Percentiles rank a stretch among this genome's conserved stretches.
These are phyloP conservation scores for Umbelopsis sp. DNA, from an alignment of 192 early-diverging fungal genomes.

Conservation along the genomic window DNA sequence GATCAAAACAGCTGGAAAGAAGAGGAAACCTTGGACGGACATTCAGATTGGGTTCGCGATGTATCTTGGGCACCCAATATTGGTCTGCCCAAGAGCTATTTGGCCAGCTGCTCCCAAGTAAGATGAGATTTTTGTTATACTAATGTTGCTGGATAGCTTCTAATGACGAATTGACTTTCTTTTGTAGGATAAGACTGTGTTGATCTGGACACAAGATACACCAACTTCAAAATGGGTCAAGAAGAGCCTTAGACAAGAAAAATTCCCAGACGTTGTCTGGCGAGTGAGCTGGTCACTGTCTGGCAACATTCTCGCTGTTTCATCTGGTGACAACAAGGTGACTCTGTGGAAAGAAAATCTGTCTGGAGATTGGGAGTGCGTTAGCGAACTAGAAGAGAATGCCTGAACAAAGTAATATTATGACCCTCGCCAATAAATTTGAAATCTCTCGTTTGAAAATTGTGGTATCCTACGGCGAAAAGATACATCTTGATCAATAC, in stretches of 20 bases:
- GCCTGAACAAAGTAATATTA: conserved; percentile 28
- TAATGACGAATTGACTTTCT: background rate
- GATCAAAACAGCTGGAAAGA: conserved; percentile 82
- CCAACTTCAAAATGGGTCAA: conserved; percentile 73
- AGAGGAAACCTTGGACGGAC: conserved; percentile 81
- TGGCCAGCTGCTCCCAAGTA: conserved; percentile 93
- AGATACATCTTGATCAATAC: no score
- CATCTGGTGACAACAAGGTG: conserved; percentile 95
- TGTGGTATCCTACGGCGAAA: no score
- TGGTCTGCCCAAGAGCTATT: conserved; percentile 84
- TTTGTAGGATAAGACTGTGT: conserved; percentile 85
- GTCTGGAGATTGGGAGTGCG: conserved; percentile 87
- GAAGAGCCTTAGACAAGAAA: conserved; percentile 67
- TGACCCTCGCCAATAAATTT: conserved; percentile 16
- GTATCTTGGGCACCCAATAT: conserved; percentile 96
- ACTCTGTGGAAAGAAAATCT: conserved; percentile 96
- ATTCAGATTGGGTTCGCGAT: conserved; percentile 98
- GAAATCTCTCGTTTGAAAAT: background rate
- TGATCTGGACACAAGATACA: conserved; percentile 93
- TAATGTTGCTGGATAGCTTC: background rate
- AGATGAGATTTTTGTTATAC: background rate
- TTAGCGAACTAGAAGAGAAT: conserved; percentile 73
- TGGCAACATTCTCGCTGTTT: conserved; percentile 95
- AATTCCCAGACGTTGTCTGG: conserved; percentile 98
- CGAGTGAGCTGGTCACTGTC: conserved; percentile 95